Evolutionary conservation across 768 basidiomycete genomes (phyloP), one percentile per base, ranked within the genome.

Genomic region (Hirschioporus abietinus): DNA sequence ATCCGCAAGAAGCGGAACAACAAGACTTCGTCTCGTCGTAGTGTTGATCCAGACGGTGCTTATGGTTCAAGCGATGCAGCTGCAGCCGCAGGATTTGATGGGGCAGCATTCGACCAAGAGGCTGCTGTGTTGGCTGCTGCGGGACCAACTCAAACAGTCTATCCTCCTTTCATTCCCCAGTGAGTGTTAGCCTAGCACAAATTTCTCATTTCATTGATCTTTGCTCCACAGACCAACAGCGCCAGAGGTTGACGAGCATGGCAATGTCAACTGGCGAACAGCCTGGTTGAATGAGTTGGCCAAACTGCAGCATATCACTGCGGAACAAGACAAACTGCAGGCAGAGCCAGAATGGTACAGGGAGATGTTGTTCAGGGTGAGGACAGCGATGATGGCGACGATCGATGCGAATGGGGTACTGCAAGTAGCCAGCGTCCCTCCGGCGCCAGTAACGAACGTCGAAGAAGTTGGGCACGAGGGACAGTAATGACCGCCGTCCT

Each of bases 261-360:
- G 92, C 52, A 87, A 91, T 65, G 84, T 91, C 42, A 86, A 90
- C 75, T 95, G 93, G 93, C 86, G 88, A 63, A 75, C 84, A 30
- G 87, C 89, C 60, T 90, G 93, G 88, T 78, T 88, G 66, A 93
- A 93, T 74, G 93, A 95, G 77, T 83, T 95, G 63, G 83, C 83
- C 9, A 86, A 86, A 72, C 78, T 95, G 66, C 88, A 90, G 72
- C 87, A 89, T 69, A 78, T 92, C n/a, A 90, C 93, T 0, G 82
- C 78, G 9, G 89, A 93, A 71, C 92, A 93, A 73, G 91, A 94
- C 74, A 93, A 92, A 77, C 86, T 86, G 23, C 89, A 89, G 34
- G 88, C 84, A 1, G 91, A 91, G 63, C 87, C 86, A 60, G 92
- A 94, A 68, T 95, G 92, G 92, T 95, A 88, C 71, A 80, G 89